Evolutionary conservation across 768 basidiomycete genomes (phyloP).

Genomic region (Chlorophyllum brunneum): DNA sequence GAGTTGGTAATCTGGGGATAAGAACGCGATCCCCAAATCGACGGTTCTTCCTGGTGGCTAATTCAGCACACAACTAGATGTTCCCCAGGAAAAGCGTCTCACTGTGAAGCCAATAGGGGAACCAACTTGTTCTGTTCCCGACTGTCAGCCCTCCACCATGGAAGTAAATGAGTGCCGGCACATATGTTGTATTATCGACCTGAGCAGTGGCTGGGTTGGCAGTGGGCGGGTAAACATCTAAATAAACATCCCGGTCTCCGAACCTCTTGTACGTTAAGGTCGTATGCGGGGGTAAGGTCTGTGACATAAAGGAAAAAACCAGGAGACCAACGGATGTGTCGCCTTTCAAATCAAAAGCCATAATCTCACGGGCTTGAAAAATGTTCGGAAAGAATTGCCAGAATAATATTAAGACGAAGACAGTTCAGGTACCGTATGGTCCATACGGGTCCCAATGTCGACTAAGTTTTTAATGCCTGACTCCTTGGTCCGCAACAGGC

Average conservation of each 20-base stretch:
- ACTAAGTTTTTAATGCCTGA: constrained; percentile 12
- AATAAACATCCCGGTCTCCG: constrained; percentile 7
- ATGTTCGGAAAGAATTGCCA: no score
- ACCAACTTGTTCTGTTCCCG: constrained; percentile 57
- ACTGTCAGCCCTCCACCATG: constrained; percentile 59
- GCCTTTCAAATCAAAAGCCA: no score
- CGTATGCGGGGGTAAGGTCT: constrained; percentile 1
- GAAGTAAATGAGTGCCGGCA: constrained; percentile 40
- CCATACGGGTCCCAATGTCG: no score
- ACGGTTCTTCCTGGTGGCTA: constrained; percentile 38
- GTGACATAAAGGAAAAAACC: background rate
- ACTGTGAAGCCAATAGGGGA: constrained; percentile 65
- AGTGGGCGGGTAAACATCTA: constrained; percentile 22
- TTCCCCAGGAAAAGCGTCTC: constrained; percentile 12
- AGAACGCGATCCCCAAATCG: constrained; percentile 48
- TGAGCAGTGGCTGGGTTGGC: background rate
- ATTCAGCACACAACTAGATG: background rate
- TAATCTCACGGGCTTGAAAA: no score
- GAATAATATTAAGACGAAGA: no score
- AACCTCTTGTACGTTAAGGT: constrained; percentile 21
- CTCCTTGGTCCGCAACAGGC: constrained; percentile 31
- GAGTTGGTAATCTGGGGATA: constrained; percentile 63
- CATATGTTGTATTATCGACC: background rate
- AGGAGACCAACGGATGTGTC: no score
- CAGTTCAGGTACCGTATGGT: no score